Evolutionary conservation across 1,284 basidiomycete species (phyloP), one percentile per base, ranked within the genome.

Genomic region (Leccinum subatratum): DNA sequence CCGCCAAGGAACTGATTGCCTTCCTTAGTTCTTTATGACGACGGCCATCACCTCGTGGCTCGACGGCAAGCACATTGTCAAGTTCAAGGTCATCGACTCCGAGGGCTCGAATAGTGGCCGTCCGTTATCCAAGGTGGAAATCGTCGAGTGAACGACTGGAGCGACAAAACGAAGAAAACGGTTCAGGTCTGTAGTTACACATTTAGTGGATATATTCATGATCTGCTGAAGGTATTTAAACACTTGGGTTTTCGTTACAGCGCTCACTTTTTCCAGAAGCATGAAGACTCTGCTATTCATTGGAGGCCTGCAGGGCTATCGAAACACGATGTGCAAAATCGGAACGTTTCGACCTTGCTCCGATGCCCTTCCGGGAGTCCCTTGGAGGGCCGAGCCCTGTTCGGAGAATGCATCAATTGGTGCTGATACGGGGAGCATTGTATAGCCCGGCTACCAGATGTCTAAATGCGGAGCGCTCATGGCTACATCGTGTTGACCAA

Each of bases 21-120:
- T 45, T 9, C 18, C 48, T 14, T 70, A 89, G 85, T 95, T 94
- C 82, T 94, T 95, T 79, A 90, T 96, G 78, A 96, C 94, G 39
- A 96, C 94, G 11, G 87, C 88, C 63, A 81, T 87, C 54, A 89
- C 90, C 3, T 79, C 81, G 51, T 94, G 94, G 91, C 84, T 95
- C 16, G 90, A 95, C 69, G 86, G 84, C 60, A 87, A 85, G 71
- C 91, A 93, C 74, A 73, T 95, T 45, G 93, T 96, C 63, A 89
- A 87, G 37, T 12, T 39, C 14, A 39, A 39, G 78, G 75, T 77
- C 42, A 88, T 96, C 70, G 95, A 96, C 79, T 76, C 76, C 3
- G 72, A 83, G 42, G 92, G 93, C 18, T 83, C 85, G 4, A 73
- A 76, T 1, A 81, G 80, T 20, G 89, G 88, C 57, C 79, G 70